Base-by-base conservation (phyloP, 495 filamentous ascomycete genomes). In the Trichocladium uniseriatum region DNA sequence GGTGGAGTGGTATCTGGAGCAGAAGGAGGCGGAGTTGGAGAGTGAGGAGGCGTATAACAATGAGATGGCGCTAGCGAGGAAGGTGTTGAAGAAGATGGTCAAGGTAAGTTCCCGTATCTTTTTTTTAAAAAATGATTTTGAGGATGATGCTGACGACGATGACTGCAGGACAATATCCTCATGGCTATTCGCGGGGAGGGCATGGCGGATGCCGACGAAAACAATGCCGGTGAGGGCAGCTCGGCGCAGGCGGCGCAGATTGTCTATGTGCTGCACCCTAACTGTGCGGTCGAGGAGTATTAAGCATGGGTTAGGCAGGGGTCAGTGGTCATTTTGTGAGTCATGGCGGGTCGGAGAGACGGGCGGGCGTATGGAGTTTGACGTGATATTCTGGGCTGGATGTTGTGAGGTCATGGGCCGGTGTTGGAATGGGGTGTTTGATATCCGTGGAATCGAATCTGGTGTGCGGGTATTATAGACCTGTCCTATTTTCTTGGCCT, bases 81-180 rank as follows among this genome's bases (percentile, higher is more conserved):
- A 95, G 76, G 91, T 97, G 54, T 62, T 97, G 51, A 95, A 84
- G 79, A 81, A 89, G 63, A 94, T 96, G 84, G 84, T 95, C 55
- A 96, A 91, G 87, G 89, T 94, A 70, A 58, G 79, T 77, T 42
- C 27, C 45, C 6, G 28, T 43, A 24, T 37, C n/a, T 38, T 19
- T 16, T 27, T 32, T 38, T 31, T 28, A 19, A 15, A 39, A 7
- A n/a, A n/a, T n/a, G n/a, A n/a, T n/a, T n/a, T n/a, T n/a, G n/a
- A n/a, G n/a, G n/a, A n/a, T 16, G 32, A 42, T 50, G 43, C 56
- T 65, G 45, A 66, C 45, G n/a, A 22, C 34, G 16, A 21, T 38
- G 10, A 4, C 3, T 10, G 5, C 55, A 94, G 88, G 89, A 95
- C 59, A 89, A 92, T 52, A 86, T 95, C 39, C 74, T 98, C 37